These are phyloP conservation scores for Pseudogymnoascus sp. DNA, from an alignment of 2,329 filamentous ascomycete species.

Conservation along the genomic window DNA sequence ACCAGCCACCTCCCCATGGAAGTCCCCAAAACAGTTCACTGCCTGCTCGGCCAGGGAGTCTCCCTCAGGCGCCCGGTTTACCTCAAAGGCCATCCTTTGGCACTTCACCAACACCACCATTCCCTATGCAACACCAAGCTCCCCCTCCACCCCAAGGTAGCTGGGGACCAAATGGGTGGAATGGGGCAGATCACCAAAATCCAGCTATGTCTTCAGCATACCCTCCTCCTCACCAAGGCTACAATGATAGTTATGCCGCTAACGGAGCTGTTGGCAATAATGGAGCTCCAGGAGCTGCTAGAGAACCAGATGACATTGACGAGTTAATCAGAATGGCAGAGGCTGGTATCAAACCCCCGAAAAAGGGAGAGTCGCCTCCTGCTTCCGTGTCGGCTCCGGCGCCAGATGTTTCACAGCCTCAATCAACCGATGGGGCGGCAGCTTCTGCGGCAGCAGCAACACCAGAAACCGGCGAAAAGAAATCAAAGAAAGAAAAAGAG, in stretches of 20 bases:
- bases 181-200: constrained; percentile 29
- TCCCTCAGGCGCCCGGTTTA: constrained; percentile 48
- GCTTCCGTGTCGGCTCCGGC: constrained; percentile 34
- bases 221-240: constrained; percentile 30
- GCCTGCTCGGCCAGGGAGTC: constrained; percentile 40
- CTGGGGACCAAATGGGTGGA: constrained; percentile 32
- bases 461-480: constrained; percentile 45
- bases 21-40: constrained; percentile 33
- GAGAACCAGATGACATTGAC: constrained; percentile 54
- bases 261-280: constrained; percentile 41
- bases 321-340: constrained; percentile 58
- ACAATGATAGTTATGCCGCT: constrained; percentile 28
- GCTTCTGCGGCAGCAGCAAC: constrained; percentile 31
- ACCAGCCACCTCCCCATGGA: constrained; percentile 35
- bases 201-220: constrained; percentile 33
- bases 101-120: constrained; percentile 31
- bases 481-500: constrained; percentile 60
- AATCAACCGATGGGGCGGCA: constrained; percentile 37
- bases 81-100: constrained; percentile 53
- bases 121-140: constrained; percentile 15
- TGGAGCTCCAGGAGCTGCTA: constrained; percentile 37
- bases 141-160: constrained; percentile 23
- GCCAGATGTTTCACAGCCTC: constrained; percentile 25
- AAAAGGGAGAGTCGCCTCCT: constrained; percentile 35
- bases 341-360: constrained; percentile 47